Evolutionary conservation across 148 eudicot species (phyloP), one percentile per base, ranked within the genome.

Genomic region (Chenopodium formosanum): DNA sequence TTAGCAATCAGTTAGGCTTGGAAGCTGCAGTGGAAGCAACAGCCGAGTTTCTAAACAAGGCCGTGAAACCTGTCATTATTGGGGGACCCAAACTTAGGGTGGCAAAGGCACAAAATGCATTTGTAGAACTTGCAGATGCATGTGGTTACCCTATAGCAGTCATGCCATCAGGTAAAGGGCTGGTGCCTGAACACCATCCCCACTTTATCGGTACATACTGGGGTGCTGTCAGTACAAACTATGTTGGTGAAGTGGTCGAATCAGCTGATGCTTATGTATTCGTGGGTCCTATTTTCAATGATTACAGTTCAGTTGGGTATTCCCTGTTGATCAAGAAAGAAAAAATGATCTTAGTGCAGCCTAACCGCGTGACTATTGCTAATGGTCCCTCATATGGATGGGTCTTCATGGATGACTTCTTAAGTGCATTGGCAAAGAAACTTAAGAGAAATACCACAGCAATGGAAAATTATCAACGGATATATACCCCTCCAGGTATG

Each of bases 291-390:
- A 90, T 93, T 64, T 93, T 93, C 53, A 93, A 93, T 19, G 97
- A 93, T 78, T 93, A 93, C 75, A 93, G 97, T 84, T 93, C 97
- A 12, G 97, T 93, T 73, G 97, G 97, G 29, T 93, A 93, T 79
- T 93, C 97, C 7, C 75, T 93, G 80, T 78, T 93, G 88, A 90
- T 93, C 62, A 88, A 89, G 81, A 93, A 89, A 82, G 97, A 91
- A 83, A 93, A 93, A 78, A 31, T 87, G 0, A 75, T 93, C 67
- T 74, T 87, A 37, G 94, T 91, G 82, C 85, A 90, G 71, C 94
- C 97, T 22, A 91, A 90, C 50, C 92, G 97, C 22, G 93, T 91
- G 78, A 91, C 92, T 48, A 69, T 93, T 70, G 94, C 90, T 25
- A 83, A 93, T 85, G 97, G 97, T 47, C 93, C 90, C 17, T 91